phyloP scores from a whole-genome alignment of 75 land plant genomes.

The Adiantum capillusveneris region DNA sequence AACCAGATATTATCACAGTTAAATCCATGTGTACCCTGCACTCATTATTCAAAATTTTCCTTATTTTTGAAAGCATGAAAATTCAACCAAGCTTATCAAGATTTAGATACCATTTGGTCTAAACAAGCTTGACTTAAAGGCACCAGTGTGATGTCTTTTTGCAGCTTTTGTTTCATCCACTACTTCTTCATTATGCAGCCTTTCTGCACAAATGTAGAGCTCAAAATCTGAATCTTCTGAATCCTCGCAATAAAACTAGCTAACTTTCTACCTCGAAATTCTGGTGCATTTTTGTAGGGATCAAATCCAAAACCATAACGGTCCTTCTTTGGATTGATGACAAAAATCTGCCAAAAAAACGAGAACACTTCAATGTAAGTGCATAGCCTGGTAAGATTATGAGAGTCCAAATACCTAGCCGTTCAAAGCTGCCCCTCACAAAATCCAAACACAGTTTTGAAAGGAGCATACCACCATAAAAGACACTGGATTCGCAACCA shows the following conservation, averaged over 20 bases:
- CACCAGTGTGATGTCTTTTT: conserved; percentile 7
- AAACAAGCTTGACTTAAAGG: conserved; percentile 38
- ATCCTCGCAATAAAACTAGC: too few relatives aligned
- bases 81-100: too few relatives aligned
- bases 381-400: too few relatives aligned
- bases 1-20: too few relatives aligned
- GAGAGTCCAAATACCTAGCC: too few relatives aligned
- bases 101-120: conserved; percentile 58
- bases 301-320: conserved; percentile 87
- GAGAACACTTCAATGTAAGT: too few relatives aligned
- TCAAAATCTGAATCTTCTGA: background rate
- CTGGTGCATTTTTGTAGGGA: conserved; percentile 88
- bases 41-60: background rate
- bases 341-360: conserved; percentile 48
- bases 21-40: too few relatives aligned
- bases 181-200: conserved; percentile 30
- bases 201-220: conserved; percentile 50
- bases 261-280: conserved; percentile 70
- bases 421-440: too few relatives aligned
- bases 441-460: too few relatives aligned
- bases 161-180: conserved; percentile 13
- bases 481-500: too few relatives aligned
- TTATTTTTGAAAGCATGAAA: too few relatives aligned
- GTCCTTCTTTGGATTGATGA: conserved; percentile 69
- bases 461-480: too few relatives aligned